Base-by-base conservation (phyloP, 2,329 filamentous ascomycete genomes). In the Dactylonectria estremocensis region DNA sequence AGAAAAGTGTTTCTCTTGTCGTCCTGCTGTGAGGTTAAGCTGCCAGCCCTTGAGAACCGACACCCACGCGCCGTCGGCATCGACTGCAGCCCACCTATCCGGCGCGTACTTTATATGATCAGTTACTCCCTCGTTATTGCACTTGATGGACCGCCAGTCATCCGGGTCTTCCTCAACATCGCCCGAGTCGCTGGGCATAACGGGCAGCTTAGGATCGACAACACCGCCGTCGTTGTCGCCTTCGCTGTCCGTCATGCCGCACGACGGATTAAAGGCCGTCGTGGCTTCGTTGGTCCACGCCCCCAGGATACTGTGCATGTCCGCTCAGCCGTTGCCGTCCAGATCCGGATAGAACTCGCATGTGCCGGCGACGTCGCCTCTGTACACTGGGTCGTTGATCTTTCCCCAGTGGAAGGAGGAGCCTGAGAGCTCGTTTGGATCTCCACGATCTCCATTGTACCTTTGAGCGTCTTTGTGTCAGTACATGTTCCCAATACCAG, bases 11-110 rank as follows among this genome's bases (percentile, higher is more conserved):
- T 69, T 69, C 49, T 59, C 24, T n/a, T 64, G 31, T 0, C 64
- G 53, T 11, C 64, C 59, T 1, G 33, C 31, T 16, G 64, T 64
- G 7, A 67, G 31, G 3, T 69, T 68, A 13, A 16, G 9, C 37
- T 64, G 62, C 67, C 67, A 69, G 0, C 58, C 64, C 0, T 67
- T 64, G 7, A 68, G 49, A 18, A 67, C 67, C 16, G 57, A 50
- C 37, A 18, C 18, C 64, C 67, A 69, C 3, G 64, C 67, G 59
- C 62, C 59, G 8, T 49, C 13, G 2, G 67, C 67, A n/a, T 69
- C 64, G 3, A 69, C 67, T 2, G 40, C 24, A 28, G 24, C 24
- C 24, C 24, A 28, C 7, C 24, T 28, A 28, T 28, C 24, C 24
- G 2, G 24, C 1, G 24, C 24, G 2, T 28, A 28, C 24, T 28